Evolutionary conservation across 139 green algal genomes (phyloP).

Genomic region (Trebouxia sp.): DNA sequence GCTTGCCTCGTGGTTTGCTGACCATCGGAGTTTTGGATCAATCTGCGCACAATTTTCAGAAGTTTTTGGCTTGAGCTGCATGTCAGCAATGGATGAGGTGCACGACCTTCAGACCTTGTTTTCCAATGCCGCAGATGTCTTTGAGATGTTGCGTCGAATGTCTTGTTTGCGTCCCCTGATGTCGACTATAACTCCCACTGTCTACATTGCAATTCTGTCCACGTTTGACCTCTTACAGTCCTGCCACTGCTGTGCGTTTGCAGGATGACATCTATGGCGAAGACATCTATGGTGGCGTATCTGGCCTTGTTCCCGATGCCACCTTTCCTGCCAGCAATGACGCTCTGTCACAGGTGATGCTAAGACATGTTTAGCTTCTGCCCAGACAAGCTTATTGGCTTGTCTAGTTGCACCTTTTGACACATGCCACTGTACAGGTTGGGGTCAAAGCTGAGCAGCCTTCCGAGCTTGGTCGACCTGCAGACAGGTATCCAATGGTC

Average conservation of each 20-base stretch:
- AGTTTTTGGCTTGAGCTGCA: background rate
- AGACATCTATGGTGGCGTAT: constrained; percentile 28
- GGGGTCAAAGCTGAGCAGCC: background rate
- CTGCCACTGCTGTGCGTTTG: background rate
- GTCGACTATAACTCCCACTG: too few relatives aligned
- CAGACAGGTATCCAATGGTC: background rate
- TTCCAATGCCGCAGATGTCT: too few relatives aligned
- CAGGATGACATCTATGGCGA: constrained; percentile 39
- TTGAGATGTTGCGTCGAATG: background rate
- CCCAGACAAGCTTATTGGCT: background rate
- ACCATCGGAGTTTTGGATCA: too few relatives aligned
- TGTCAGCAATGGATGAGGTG: constrained; percentile 17
- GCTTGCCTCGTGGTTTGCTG: too few relatives aligned
- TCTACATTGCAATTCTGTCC: too few relatives aligned
- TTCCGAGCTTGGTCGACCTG: background rate
- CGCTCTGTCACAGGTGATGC: background rate
- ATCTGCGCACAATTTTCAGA: too few relatives aligned
- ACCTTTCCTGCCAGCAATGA: background rate
- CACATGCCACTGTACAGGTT: background rate
- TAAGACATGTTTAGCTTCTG: background rate
- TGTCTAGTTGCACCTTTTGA: background rate
- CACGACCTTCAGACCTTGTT: too few relatives aligned
- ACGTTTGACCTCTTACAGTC: too few relatives aligned
- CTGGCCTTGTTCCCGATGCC: background rate
- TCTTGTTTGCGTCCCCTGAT: too few relatives aligned